A percentile compares a stretch with the other conserved stretches of the same genome.
These are phyloP conservation scores for Polyplosphaeria fusca DNA, from an alignment of 495 filamentous ascomycete species.

Conservation along the genomic window DNA sequence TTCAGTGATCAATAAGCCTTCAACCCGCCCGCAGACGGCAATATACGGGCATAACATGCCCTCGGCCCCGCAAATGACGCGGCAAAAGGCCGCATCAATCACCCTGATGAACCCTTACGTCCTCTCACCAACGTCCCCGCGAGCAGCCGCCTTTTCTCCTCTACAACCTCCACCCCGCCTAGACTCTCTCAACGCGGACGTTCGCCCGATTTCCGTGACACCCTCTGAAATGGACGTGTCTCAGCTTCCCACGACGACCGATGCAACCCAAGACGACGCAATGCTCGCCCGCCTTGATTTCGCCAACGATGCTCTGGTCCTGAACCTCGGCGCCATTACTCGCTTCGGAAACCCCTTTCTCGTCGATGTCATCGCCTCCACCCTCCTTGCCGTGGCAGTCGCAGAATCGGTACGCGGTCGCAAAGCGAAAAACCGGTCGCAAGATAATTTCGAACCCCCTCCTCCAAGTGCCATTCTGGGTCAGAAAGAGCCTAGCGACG, in stretches of 20 bases:
- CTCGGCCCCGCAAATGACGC: slow-evolving; percentile 2
- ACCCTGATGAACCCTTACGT: slow-evolving; percentile 35
- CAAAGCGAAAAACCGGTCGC: not conserved
- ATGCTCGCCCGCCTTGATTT: slow-evolving; percentile 52
- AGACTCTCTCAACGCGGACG: not conserved
- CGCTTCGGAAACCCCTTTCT: slow-evolving; percentile 62
- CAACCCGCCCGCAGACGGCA: slow-evolving; percentile 26
- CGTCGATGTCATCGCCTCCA: slow-evolving; percentile 69
- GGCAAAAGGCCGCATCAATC: slow-evolving; percentile 23
- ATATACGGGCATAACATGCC: slow-evolving; percentile 35
- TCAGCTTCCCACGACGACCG: slow-evolving; percentile 40
- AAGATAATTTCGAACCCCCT: slow-evolving; percentile 28
- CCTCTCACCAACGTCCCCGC: slow-evolving; percentile 25
- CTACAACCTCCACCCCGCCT: slow-evolving; percentile 12
- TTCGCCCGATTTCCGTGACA: slow-evolving; percentile 22
- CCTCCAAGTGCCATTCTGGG: slow-evolving; percentile 13
- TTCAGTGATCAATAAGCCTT: slow-evolving; percentile 41
- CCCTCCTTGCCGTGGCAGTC: slow-evolving; percentile 64
- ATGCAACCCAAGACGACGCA: slow-evolving; percentile 46
- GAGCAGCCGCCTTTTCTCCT: slow-evolving; percentile 21
- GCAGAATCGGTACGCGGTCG: slow-evolving; percentile 33
- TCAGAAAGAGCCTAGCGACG: slow-evolving; percentile 5
- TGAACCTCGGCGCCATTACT: slow-evolving; percentile 46
- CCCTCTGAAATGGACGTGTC: slow-evolving; percentile 36
- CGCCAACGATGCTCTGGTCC: slow-evolving; percentile 45